Base-by-base conservation (phyloP, 169 alveolate genomes). In the Plasmodium fragile region DNA sequence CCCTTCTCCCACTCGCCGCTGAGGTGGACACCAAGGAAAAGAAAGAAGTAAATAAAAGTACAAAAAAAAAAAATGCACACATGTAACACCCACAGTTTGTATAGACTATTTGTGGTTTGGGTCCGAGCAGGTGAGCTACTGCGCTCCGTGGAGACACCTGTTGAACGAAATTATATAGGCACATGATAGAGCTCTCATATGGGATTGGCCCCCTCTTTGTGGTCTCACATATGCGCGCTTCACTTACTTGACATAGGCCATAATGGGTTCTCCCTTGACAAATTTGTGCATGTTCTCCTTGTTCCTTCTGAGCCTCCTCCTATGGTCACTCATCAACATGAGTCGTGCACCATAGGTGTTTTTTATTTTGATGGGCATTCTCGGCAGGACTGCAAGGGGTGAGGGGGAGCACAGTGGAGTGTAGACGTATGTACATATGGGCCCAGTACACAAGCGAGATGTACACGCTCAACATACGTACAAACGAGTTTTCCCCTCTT, bases 1-100 rank as follows among this genome's bases (percentile, higher is more conserved):
- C 95, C 96, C 49, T 96, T 96, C 70, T 94, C 96, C 97, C 97
- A 96, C 43, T 96, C 97, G 2, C 97, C 97, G 39, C 97, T 96
- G 30, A 1, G 85, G 70, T n/a, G 10, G 36, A 25, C 13, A 7
- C 30, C 25, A 28, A 52, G 34, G 34, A 30, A 75, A 59, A 79
- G 45, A 45, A 49, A 90, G 41, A 3, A 22, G 52, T 10, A 78
- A 13, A 70, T 34, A 45, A n/a, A 79, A 34, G 6, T 7, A 5
- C 11, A 82, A 22, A 18, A 5, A 45, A 45, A 45, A 5, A 45
- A 45, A 45, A 45, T 45, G 55, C 55, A 45, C 11, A 45, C 10
- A 45, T 18, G n/a, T 45, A 45, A 0, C 2, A 45, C 4, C 55
- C 0, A 45, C 18, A 11, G 55, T 3, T 11, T 18, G 18, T 45